Conservation (phyloP, 345 rosid genomes). For the Ailanthus altissimus region DNA sequence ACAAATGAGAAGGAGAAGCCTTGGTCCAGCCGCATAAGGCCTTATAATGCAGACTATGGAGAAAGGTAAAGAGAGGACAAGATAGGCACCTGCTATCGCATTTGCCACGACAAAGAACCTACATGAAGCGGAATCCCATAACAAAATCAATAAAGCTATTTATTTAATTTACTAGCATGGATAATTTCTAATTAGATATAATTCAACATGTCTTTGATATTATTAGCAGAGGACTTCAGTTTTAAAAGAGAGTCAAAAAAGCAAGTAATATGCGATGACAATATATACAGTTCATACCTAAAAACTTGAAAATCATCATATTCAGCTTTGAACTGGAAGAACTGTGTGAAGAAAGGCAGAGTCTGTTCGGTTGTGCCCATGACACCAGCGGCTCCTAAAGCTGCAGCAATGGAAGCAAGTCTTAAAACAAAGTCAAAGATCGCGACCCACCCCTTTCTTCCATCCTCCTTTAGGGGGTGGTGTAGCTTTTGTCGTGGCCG, state of each 20-base stretch:
- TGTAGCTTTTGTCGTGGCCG: constrained; percentile 8
- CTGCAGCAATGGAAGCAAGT: constrained; percentile 38
- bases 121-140: constrained; percentile 13
- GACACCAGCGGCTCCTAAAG: constrained; percentile 41
- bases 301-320: constrained; percentile 48
- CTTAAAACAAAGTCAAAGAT: constrained; percentile 49
- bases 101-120: constrained; percentile 48
- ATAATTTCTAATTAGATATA: too few relatives aligned
- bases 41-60: constrained; percentile 51
- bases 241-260: background rate
- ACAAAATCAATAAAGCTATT: background rate
- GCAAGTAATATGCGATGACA: background rate
- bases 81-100: constrained; percentile 44
- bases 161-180: background rate
- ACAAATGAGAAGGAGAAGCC: constrained; percentile 46
- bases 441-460: constrained; percentile 43
- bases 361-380: constrained; percentile 46
- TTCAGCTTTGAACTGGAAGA: constrained; percentile 63
- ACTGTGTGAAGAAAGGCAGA: constrained; percentile 70
- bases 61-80: constrained; percentile 59
- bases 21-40: constrained; percentile 37
- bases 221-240: too few relatives aligned
- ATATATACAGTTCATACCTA: constrained; percentile 24
- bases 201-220: too few relatives aligned
- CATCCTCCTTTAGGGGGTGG: constrained; percentile 26